phyloP scores from a whole-genome alignment of 148 eudicot genomes.

The Vaccinium darrowii region DNA sequence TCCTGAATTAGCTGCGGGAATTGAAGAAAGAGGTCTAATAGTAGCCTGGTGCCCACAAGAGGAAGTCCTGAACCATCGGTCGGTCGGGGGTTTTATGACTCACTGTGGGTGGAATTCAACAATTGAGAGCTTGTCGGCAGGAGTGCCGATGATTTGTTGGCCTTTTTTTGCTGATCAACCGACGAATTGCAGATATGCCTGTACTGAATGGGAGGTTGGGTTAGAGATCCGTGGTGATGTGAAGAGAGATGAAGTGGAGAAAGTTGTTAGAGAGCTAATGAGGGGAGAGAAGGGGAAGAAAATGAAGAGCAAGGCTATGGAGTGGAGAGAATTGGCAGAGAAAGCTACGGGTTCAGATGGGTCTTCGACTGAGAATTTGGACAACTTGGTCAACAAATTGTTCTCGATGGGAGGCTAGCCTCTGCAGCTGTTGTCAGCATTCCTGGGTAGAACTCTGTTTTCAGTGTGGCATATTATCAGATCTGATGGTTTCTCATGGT shows the following conservation, averaged over 20 bases:
- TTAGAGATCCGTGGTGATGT: too few relatives aligned
- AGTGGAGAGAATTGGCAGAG: slow-evolving; percentile 6
- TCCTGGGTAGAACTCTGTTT: too few relatives aligned
- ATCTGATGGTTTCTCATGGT: too few relatives aligned
- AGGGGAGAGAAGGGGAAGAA: too few relatives aligned
- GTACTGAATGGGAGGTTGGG: not conserved
- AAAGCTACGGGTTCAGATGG: not conserved
- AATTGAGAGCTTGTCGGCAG: too few relatives aligned
- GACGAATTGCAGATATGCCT: not conserved
- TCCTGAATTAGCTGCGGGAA: not conserved
- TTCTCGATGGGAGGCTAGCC: not conserved
- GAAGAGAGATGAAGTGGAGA: too few relatives aligned
- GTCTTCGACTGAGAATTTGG: not conserved
- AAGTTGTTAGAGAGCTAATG: too few relatives aligned
- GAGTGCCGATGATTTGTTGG: slow-evolving; percentile 22
- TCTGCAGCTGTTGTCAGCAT: not conserved
- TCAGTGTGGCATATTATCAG: too few relatives aligned
- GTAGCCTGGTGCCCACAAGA: slow-evolving; percentile 13
- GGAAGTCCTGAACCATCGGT: too few relatives aligned
- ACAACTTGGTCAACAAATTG: slow-evolving; percentile 11
- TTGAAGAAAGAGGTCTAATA: slow-evolving; percentile 14
- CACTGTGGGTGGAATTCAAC: too few relatives aligned
- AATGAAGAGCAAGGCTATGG: too few relatives aligned
- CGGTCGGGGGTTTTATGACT: too few relatives aligned
- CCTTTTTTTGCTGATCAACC: slow-evolving; percentile 9